A percentile compares a stretch with the other conserved stretches of the same genome.
These are phyloP conservation scores for Byssochlamys sp. DNA, from an alignment of 2,329 filamentous ascomycete species.

Conservation along the genomic window DNA sequence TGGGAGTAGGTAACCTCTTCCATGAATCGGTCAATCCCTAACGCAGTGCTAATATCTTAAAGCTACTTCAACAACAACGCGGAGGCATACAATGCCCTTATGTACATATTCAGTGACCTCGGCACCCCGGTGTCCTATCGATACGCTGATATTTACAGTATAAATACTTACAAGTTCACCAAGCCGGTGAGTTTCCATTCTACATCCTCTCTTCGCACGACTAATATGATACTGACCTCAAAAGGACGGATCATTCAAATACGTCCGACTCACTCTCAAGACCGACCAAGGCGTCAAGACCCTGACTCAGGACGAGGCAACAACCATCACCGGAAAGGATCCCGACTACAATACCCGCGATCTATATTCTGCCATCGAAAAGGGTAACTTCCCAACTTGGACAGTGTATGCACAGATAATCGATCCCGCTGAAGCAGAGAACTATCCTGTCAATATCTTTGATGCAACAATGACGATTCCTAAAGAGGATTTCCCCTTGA, in stretches of 20 bases:
- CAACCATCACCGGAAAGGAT: constrained; percentile 60
- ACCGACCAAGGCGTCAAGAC: constrained; percentile 27
- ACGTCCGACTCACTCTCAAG: constrained; percentile 36
- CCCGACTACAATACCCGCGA: constrained; percentile 61
- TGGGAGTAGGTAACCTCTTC: constrained; percentile 1
- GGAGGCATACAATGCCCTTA: constrained; percentile 45
- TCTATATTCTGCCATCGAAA: constrained; percentile 60
- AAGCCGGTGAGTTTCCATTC: constrained; percentile 7
- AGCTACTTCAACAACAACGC: constrained; percentile 43
- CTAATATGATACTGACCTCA: neutral
- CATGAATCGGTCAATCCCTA: neutral
- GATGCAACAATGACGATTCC: constrained; percentile 69
- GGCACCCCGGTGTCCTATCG: constrained; percentile 33
- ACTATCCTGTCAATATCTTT: constrained; percentile 62
- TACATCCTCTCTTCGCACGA: neutral
- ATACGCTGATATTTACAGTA: constrained; percentile 30
- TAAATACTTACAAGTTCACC: constrained; percentile 32
- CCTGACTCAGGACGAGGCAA: constrained; percentile 64
- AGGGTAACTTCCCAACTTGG: constrained; percentile 60
- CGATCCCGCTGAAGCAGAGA: constrained; percentile 42
- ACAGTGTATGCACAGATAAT: constrained; percentile 60
- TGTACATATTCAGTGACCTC: constrained; percentile 33
- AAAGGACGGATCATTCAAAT: constrained; percentile 24
- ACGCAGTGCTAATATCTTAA: constrained; percentile 5
- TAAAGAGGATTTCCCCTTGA: constrained; percentile 60